Evolutionary conservation across 1,284 basidiomycete genomes (phyloP).

Genomic region (Rhodotorula sp.): DNA sequence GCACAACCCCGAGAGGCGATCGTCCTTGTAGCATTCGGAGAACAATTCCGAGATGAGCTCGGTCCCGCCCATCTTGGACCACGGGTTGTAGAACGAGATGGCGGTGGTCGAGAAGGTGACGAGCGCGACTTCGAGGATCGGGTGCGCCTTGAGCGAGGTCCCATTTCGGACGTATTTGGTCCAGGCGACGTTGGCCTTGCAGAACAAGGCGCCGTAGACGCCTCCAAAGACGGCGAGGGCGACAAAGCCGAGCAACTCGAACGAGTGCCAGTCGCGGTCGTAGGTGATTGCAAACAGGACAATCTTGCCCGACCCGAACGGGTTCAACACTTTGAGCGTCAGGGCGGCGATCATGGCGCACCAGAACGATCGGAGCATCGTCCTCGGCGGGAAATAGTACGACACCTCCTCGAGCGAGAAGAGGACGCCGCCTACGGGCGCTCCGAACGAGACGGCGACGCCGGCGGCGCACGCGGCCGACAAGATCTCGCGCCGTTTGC

Average conservation of each 20-base stretch:
- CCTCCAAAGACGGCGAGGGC: slow-evolving; percentile 85
- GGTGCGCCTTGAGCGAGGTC: slow-evolving; percentile 75
- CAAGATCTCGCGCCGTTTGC: slow-evolving; percentile 84
- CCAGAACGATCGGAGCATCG: slow-evolving; percentile 67
- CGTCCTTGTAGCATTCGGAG: slow-evolving; percentile 63
- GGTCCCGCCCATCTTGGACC: slow-evolving; percentile 88
- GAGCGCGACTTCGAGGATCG: slow-evolving; percentile 77
- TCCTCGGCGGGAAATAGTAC: slow-evolving; percentile 92
- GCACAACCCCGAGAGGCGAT: slow-evolving; percentile 60
- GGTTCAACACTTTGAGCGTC: slow-evolving; percentile 82
- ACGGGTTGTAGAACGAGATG: slow-evolving; percentile 84
- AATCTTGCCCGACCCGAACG: slow-evolving; percentile 66
- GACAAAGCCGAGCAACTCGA: slow-evolving; percentile 78
- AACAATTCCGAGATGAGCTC: slow-evolving; percentile 77
- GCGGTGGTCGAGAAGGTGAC: slow-evolving; percentile 68
- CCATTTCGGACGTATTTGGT: slow-evolving; percentile 74
- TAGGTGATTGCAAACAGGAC: slow-evolving; percentile 65
- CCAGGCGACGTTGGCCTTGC: slow-evolving; percentile 88
- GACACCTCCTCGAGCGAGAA: slow-evolving; percentile 62
- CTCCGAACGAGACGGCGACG: slow-evolving; percentile 48
- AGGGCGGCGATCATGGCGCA: slow-evolving; percentile 85
- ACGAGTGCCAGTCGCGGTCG: slow-evolving; percentile 78
- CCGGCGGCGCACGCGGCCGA: slow-evolving; percentile 77
- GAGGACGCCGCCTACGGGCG: slow-evolving; percentile 58
- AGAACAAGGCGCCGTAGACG: slow-evolving; percentile 86